phyloP scores from a whole-genome alignment of 768 basidiomycete species.

The Xanthoconium stramineum region DNA sequence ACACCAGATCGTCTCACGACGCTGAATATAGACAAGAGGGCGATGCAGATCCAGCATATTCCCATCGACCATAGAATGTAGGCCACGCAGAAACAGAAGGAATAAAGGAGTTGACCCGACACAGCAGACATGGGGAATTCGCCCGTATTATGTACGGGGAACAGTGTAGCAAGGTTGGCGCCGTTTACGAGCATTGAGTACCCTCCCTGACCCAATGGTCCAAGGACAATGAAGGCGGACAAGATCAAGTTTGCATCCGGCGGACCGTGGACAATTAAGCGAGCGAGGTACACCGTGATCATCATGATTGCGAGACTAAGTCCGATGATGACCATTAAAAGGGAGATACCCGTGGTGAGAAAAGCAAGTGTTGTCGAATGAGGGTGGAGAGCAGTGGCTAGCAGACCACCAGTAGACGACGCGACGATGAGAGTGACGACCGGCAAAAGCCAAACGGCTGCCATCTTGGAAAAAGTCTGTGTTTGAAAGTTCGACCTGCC shows the following conservation, averaged over 20 bases:
- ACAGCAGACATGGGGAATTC: constrained; percentile 32
- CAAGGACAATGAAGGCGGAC: constrained; percentile 48
- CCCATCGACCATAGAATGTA: constrained; percentile 56
- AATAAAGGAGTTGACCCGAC: constrained; percentile 41
- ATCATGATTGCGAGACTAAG: constrained; percentile 48
- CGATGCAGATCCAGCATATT: constrained; percentile 47
- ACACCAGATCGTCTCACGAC: constrained; percentile 28
- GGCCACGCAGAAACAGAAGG: constrained; percentile 43
- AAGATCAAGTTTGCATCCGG: constrained; percentile 39
- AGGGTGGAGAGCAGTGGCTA: constrained; percentile 37
- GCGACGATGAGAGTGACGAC: constrained; percentile 53
- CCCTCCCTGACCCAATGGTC: constrained; percentile 53
- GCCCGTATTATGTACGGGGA: constrained; percentile 30
- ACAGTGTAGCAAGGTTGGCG: constrained; percentile 32
- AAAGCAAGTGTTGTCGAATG: constrained; percentile 38
- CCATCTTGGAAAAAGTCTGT: constrained; percentile 39
- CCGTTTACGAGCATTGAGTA: constrained; percentile 43
- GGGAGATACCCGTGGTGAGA: constrained; percentile 42
- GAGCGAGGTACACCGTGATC: constrained; percentile 45
- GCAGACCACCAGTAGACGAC: constrained; percentile 46
- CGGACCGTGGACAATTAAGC: constrained; percentile 40
- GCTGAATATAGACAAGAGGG: constrained; percentile 38
- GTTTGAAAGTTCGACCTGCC: constrained; percentile 43
- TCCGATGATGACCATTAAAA: constrained; percentile 44
- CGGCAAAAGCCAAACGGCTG: constrained; percentile 49